These are phyloP conservation scores for Beauveria sp. DNA, from an alignment of 2,329 filamentous ascomycete genomes.

Conservation along the genomic window DNA sequence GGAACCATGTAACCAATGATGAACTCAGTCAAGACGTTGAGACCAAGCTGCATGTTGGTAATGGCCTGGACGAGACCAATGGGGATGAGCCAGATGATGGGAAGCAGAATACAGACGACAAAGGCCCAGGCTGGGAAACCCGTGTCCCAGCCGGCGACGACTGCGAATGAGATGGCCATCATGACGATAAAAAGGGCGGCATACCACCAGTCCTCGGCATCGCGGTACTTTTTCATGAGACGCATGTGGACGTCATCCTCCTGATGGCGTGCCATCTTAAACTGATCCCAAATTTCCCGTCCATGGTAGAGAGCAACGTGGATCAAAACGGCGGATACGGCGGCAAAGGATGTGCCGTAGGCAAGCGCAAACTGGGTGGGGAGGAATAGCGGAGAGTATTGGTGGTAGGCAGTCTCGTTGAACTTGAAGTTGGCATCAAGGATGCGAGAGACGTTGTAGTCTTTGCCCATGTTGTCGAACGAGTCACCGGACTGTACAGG, in stretches of 20 bases:
- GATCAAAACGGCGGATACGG: constrained; percentile 52
- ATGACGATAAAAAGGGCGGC: constrained; percentile 42
- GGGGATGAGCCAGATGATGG: constrained; percentile 51
- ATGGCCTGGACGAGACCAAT: constrained; percentile 55
- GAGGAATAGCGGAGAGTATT: constrained; percentile 59
- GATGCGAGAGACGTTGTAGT: constrained; percentile 55
- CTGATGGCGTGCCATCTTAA: constrained; percentile 45
- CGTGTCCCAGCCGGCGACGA: constrained; percentile 47
- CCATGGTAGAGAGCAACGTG: constrained; percentile 50
- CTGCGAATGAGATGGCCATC: constrained; percentile 46
- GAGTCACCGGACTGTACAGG: constrained; percentile 53
- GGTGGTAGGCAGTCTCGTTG: constrained; percentile 51
- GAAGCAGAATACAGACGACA: constrained; percentile 48
- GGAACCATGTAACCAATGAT: constrained; percentile 67
- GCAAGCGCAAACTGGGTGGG: constrained; percentile 52
- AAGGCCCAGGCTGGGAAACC: constrained; percentile 52
- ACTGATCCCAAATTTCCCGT: constrained; percentile 45
- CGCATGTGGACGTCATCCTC: constrained; percentile 54
- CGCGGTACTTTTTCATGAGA: constrained; percentile 53
- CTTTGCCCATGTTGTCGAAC: constrained; percentile 55
- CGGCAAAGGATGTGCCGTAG: constrained; percentile 61
- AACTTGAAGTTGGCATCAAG: constrained; percentile 49
- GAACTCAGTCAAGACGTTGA: constrained; percentile 68
- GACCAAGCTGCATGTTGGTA: constrained; percentile 54
- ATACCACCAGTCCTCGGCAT: constrained; percentile 55